Evolutionary conservation across 164 flowering plant genomes (phyloP).

Genomic region (Warburgia ugandensis): DNA sequence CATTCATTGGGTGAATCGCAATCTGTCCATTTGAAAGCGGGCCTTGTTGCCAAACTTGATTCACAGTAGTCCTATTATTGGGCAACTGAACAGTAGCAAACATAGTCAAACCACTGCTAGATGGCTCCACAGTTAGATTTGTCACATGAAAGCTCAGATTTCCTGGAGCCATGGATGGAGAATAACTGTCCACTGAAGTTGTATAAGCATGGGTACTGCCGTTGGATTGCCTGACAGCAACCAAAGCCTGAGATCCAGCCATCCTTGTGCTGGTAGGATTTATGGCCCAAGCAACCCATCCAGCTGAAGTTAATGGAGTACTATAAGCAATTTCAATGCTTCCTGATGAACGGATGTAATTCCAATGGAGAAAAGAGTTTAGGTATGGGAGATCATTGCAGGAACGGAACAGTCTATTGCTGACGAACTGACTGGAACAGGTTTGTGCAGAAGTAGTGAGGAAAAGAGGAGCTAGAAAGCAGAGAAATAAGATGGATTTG

Average conservation of each 20-base stretch:
- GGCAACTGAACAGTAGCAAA: conserved; percentile 44
- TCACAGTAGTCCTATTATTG: conserved; percentile 9
- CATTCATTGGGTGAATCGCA: conserved; percentile 14
- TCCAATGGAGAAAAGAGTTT: conserved; percentile 12
- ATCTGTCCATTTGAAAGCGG: conserved; percentile 22
- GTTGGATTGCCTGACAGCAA: conserved; percentile 29
- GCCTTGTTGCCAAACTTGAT: conserved; percentile 71
- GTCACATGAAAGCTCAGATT: conserved; percentile 25
- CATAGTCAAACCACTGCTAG: conserved; percentile 32
- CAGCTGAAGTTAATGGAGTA: neutral
- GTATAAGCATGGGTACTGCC: conserved; percentile 34
- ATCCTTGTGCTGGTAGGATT: conserved; percentile 25
- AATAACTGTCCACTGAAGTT: conserved; percentile 18
- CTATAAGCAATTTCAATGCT: conserved; percentile 11
- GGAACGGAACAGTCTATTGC: conserved; percentile 1
- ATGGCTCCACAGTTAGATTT: conserved; percentile 19
- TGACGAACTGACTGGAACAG: conserved; percentile 2
- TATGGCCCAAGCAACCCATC: conserved; percentile 43
- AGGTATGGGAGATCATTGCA: conserved; percentile 8
- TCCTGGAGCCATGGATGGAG: conserved; percentile 8
- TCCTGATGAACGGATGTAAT: neutral
- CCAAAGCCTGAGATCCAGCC: conserved; percentile 46
- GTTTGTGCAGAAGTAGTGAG: conserved; percentile 10
- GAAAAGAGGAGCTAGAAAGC: conserved; percentile 5
- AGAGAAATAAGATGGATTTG: conserved; percentile 5